A percentile compares a stretch with the other conserved stretches of the same genome.
These are phyloP conservation scores for Citrus maxima DNA, from an alignment of 345 rosid species.

Conservation along the genomic window DNA sequence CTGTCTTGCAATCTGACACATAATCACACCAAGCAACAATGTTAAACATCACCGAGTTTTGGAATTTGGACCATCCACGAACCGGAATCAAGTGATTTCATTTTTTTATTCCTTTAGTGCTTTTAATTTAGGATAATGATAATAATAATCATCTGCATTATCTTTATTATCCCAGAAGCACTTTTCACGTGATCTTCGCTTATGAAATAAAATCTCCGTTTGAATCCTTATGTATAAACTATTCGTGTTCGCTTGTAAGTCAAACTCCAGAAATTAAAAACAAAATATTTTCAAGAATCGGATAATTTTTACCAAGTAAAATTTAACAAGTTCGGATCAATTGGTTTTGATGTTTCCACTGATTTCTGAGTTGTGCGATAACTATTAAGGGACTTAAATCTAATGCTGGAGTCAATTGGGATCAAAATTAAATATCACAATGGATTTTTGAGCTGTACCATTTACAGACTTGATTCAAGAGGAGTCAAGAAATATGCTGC, in stretches of 20 bases:
- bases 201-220: no score
- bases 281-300: no score
- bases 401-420: no score
- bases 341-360: no score
- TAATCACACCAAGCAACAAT: background rate
- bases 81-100: background rate
- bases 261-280: background rate
- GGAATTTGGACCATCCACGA: background rate
- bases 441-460: no score
- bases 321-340: no score
- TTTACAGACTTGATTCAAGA: background rate
- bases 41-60: background rate
- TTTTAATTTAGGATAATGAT: background rate
- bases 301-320: no score
- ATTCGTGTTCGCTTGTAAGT: background rate
- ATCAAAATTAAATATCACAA: no score
- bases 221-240: no score
- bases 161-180: background rate
- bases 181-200: background rate
- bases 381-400: no score
- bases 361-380: no score
- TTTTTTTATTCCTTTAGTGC: background rate
- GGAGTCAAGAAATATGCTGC: background rate
- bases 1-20: background rate
- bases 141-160: background rate